These are phyloP conservation scores for Cymbidium sinense DNA, from an alignment of 106 monocot genomes.

Conservation along the genomic window DNA sequence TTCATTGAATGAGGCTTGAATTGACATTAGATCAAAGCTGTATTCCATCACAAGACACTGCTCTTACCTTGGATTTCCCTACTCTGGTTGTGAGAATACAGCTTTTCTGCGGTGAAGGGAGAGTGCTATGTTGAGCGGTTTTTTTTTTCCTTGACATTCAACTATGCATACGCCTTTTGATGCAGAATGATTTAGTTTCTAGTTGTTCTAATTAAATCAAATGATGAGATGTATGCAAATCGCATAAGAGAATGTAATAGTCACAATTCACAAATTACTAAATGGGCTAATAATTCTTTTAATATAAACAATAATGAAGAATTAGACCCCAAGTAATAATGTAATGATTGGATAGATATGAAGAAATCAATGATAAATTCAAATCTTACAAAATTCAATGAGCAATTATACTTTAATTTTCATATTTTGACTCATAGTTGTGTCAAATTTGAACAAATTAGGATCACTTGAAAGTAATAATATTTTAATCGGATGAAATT, in stretches of 20 bases:
- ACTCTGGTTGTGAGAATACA: background rate
- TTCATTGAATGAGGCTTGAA: background rate
- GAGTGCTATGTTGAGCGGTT: too few relatives aligned
- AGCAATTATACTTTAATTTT: background rate
- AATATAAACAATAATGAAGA: background rate
- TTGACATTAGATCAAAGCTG: background rate
- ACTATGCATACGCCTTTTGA: too few relatives aligned
- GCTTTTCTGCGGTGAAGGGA: background rate
- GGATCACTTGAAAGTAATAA: background rate
- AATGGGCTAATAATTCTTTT: background rate
- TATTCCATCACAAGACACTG: background rate
- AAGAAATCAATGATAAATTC: background rate
- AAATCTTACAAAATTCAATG: background rate
- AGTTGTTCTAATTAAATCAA: too few relatives aligned
- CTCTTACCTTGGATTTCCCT: background rate
- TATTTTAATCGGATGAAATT: background rate
- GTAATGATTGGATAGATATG: background rate
- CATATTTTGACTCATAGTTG: background rate
- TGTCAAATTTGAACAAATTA: background rate
- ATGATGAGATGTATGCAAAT: too few relatives aligned
- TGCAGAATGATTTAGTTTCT: too few relatives aligned
- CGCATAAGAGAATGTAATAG: too few relatives aligned
- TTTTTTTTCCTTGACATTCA: too few relatives aligned
- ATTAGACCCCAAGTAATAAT: background rate
- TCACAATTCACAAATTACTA: background rate